phyloP scores from a whole-genome alignment of 1,139 yeast genomes.

The Entelexis paramagnoliae region DNA sequence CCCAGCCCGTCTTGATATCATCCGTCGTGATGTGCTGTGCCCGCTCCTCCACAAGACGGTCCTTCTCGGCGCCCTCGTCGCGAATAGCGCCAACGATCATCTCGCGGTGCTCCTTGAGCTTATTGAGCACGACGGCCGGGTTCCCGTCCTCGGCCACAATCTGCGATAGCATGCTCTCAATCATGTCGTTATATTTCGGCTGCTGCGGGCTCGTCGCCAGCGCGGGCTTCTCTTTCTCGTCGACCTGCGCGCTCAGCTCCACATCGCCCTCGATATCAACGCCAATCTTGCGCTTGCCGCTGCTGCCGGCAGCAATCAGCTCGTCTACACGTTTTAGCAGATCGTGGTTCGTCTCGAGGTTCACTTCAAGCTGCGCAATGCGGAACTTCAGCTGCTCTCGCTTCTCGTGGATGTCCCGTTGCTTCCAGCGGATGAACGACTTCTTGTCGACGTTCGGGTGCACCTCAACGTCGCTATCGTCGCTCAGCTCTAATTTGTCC shows the following conservation, averaged over 20 bases:
- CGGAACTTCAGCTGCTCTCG: slow-evolving; percentile 70
- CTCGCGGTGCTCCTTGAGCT: slow-evolving; percentile 30
- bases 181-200: slow-evolving; percentile 85
- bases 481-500: slow-evolving; percentile 93
- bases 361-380: slow-evolving; percentile 63
- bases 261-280: slow-evolving; percentile 34
- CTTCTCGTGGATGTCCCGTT: slow-evolving; percentile 91
- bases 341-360: slow-evolving; percentile 63
- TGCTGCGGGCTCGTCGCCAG: slow-evolving; percentile 47
- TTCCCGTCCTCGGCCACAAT: slow-evolving; percentile 41
- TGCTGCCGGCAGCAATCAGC: slow-evolving; percentile 31
- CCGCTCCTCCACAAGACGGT: slow-evolving; percentile 60
- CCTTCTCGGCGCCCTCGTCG: slow-evolving; percentile 59
- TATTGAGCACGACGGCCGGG: slow-evolving; percentile 25
- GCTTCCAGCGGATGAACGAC: slow-evolving; percentile 93
- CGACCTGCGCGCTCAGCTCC: slow-evolving; percentile 26
- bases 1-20: slow-evolving; percentile 91
- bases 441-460: slow-evolving; percentile 96
- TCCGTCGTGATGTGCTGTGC: slow-evolving; percentile 72
- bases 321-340: slow-evolving; percentile 63
- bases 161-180: slow-evolving; percentile 75
- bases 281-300: slow-evolving; percentile 23
- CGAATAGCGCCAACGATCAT: slow-evolving; percentile 34
- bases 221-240: slow-evolving; percentile 33
- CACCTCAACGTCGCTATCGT: slow-evolving; percentile 91